Evolutionary conservation across 495 filamentous ascomycete genomes (phyloP).

Genomic region (Lentithecium fluviatile): DNA sequence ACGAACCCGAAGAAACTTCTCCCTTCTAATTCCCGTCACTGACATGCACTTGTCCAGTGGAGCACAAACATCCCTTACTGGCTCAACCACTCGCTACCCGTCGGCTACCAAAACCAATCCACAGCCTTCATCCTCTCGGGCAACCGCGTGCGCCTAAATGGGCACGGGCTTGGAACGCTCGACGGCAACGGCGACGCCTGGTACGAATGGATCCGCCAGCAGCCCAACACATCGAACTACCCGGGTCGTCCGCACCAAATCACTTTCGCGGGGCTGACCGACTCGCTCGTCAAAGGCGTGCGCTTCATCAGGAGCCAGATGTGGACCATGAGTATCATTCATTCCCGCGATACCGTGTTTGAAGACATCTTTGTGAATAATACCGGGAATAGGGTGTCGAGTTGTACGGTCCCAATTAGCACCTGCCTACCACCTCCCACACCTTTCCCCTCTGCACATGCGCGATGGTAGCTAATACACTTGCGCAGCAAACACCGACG

Average conservation of each 20-base stretch:
- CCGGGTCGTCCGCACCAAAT: conserved; percentile 1
- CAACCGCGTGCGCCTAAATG: neutral
- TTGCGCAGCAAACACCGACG: conserved; percentile 5
- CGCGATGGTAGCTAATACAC: neutral
- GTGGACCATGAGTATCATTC: neutral
- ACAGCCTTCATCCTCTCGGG: neutral
- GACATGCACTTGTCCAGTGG: too few species aligned
- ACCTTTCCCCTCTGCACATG: too few species aligned
- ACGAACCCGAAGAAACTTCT: too few species aligned
- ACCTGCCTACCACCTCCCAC: too few species aligned
- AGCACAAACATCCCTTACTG: neutral
- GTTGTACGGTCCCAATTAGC: too few species aligned
- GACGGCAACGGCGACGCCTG: neutral
- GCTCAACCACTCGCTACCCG: conserved; percentile 3
- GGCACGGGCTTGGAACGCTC: conserved; percentile 1
- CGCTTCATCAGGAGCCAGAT: conserved; percentile 7
- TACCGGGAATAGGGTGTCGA: too few species aligned
- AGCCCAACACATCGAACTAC: neutral
- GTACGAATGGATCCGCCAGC: neutral
- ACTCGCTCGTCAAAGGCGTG: conserved; percentile 3
- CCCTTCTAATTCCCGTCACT: too few species aligned
- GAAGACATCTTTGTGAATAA: conserved; percentile 2
- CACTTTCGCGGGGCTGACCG: neutral
- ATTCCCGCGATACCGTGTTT: neutral
- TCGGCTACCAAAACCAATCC: conserved; percentile 2